Evolutionary conservation across 345 rosid genomes (phyloP), one percentile per base, ranked within the genome.

Genomic region (Cardamine chenopodiifolia): DNA sequence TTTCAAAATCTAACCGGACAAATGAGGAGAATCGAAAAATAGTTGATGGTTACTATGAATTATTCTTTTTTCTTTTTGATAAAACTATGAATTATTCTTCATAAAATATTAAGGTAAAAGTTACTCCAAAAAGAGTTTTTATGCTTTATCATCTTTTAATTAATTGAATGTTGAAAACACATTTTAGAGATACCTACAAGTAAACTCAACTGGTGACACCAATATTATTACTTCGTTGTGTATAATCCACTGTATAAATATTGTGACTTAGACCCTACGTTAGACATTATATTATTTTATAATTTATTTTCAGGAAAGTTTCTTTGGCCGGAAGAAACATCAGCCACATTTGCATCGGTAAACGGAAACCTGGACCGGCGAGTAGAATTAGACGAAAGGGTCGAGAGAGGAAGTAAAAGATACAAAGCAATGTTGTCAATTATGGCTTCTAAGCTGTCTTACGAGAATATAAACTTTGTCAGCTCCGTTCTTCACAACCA

Each of bases 401-500:
- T 86, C 4, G 56, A 54, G 68, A 80, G 35, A 6, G 83, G 72
- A 12, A 72, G 70, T 67, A 25, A 50, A 11, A 74, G 70, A 67
- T 86, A 88, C 72, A 75, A 79, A 60, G 75, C 84, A 10, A 65
- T 76, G 34, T 73, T 88, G 59, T 79, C 89, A 19, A 64, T 81
- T 20, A 88, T 86, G 89, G 88, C 90, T 37, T 54, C 90, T 49
- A 88, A 88, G 68, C 29, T 86, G 7, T 72, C 89, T 7, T 88
- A 86, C 15, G 90, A 85, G 73, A 83, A 83, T 50, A n/a, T 47
- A 32, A 66, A 81, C 45, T 85, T 81, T 66, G 66, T 80, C 66
- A 32, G 54, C 10, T 69, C 77, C 59, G 42, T 68, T 7, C 64
- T 83, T 69, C 63, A 8, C 42, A 34, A 74, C 73, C 79, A 67